Conservation (phyloP, 2,329 filamentous ascomycete species). For the Calonectria pseudoturangicola region DNA sequence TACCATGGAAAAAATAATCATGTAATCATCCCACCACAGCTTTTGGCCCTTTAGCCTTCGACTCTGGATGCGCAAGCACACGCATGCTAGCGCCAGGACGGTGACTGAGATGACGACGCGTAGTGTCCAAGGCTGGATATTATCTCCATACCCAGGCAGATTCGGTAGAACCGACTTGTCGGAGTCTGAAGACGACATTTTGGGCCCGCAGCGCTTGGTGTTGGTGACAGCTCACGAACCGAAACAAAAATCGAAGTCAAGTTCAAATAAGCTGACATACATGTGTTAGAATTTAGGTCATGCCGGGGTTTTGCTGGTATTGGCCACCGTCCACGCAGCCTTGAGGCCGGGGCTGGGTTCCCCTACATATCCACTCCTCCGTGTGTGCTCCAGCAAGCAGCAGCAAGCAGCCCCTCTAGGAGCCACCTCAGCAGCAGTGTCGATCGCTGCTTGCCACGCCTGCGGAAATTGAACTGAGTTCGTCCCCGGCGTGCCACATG, state of each 20-base stretch:
- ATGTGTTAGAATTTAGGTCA: neutral
- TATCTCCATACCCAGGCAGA: slow-evolving; percentile 52
- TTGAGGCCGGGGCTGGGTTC: neutral
- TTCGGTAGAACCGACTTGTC: slow-evolving; percentile 49
- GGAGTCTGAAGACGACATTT: slow-evolving; percentile 16
- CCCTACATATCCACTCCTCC: neutral
- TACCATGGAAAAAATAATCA: slow-evolving; percentile 70
- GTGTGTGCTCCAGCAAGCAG: too few relatives aligned
- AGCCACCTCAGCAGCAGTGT: neutral
- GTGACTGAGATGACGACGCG: slow-evolving; percentile 64
- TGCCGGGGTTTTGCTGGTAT: neutral
- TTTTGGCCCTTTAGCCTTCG: slow-evolving; percentile 64
- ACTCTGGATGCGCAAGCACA: slow-evolving; percentile 64
- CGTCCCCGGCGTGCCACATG: neutral
- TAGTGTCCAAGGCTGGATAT: slow-evolving; percentile 66
- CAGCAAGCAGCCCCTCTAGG: too few relatives aligned
- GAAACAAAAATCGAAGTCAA: slow-evolving; percentile 9
- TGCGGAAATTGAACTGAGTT: slow-evolving; percentile 19
- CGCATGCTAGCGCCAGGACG: slow-evolving; percentile 61
- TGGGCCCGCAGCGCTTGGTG: neutral
- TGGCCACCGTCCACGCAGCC: slow-evolving; percentile 11
- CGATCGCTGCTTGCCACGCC: slow-evolving; percentile 19
- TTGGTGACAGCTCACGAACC: slow-evolving; percentile 1
- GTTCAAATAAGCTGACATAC: neutral
- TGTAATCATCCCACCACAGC: slow-evolving; percentile 71